Evolutionary conservation across 148 eudicot genomes (phyloP).

Genomic region (Bassia scoparia): DNA sequence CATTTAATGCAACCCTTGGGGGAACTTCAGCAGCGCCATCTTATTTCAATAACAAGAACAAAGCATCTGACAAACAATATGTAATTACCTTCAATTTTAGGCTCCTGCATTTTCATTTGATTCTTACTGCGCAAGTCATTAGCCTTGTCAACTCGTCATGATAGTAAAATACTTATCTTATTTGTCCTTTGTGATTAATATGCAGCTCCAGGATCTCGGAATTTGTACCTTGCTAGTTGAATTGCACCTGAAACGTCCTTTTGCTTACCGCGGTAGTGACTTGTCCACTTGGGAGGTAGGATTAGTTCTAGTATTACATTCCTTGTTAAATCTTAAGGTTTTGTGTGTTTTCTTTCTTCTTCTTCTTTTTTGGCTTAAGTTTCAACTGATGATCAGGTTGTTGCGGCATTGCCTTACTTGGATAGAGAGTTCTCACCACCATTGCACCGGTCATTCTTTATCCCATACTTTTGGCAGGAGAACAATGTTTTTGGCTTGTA

Average conservation of each 20-base stretch:
- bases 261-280: slow-evolving; percentile 71
- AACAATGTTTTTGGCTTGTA: slow-evolving; percentile 81
- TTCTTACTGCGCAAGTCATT: not conserved
- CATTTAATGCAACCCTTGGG: slow-evolving; percentile 85
- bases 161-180: not conserved
- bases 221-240: slow-evolving; percentile 85
- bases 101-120: not conserved
- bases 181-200: slow-evolving; percentile 10
- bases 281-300: slow-evolving; percentile 91
- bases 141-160: not conserved
- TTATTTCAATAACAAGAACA: slow-evolving; percentile 92
- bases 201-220: slow-evolving; percentile 75
- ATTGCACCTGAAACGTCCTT: slow-evolving; percentile 86
- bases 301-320: not conserved
- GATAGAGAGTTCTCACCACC: slow-evolving; percentile 83
- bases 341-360: not conserved
- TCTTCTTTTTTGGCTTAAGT: not conserved
- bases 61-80: slow-evolving; percentile 79
- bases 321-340: not conserved
- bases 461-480: slow-evolving; percentile 75
- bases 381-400: slow-evolving; percentile 38
- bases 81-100: slow-evolving; percentile 39
- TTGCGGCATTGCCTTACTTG: slow-evolving; percentile 81
- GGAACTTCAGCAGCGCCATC: slow-evolving; percentile 91
- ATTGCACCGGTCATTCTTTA: slow-evolving; percentile 74